phyloP scores from a whole-genome alignment of 257 asterid species.

The Verbena officinalis region DNA sequence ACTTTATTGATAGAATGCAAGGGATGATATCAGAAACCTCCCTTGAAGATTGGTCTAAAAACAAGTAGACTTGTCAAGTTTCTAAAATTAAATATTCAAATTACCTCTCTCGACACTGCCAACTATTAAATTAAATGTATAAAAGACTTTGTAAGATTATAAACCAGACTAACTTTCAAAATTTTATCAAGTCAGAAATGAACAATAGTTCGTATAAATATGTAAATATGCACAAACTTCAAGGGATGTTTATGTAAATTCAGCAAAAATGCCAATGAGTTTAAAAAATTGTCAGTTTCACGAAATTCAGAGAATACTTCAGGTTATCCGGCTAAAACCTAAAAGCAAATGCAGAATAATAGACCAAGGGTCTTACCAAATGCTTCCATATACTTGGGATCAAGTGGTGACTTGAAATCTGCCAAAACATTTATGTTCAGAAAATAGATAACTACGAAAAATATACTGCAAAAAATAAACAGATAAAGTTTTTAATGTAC shows the following conservation, averaged over 20 bases:
- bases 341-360: constrained; percentile 23
- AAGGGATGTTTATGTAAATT: not conserved
- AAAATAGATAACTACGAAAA: constrained; percentile 7
- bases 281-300: not conserved
- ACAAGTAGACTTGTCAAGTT: constrained; percentile 13
- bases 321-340: constrained; percentile 6
- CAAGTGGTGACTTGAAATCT: constrained; percentile 90
- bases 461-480: not conserved
- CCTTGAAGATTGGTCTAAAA: not conserved
- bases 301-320: constrained; percentile 14
- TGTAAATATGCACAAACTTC: not conserved
- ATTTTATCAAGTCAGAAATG: not conserved
- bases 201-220: not conserved
- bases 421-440: constrained; percentile 36
- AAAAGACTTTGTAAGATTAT: too few relatives aligned
- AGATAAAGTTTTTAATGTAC: constrained; percentile 5
- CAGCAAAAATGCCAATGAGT: not conserved
- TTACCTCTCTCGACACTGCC: not conserved
- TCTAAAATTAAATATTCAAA: constrained; percentile 14
- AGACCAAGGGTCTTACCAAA: constrained; percentile 61
- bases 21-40: not conserved
- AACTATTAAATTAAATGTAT: not conserved
- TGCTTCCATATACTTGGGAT: constrained; percentile 91
- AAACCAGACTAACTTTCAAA: not conserved
- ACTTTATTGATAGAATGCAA: not conserved